phyloP scores from a whole-genome alignment of 164 flowering plant genomes.

The Dillenia turbinata region DNA sequence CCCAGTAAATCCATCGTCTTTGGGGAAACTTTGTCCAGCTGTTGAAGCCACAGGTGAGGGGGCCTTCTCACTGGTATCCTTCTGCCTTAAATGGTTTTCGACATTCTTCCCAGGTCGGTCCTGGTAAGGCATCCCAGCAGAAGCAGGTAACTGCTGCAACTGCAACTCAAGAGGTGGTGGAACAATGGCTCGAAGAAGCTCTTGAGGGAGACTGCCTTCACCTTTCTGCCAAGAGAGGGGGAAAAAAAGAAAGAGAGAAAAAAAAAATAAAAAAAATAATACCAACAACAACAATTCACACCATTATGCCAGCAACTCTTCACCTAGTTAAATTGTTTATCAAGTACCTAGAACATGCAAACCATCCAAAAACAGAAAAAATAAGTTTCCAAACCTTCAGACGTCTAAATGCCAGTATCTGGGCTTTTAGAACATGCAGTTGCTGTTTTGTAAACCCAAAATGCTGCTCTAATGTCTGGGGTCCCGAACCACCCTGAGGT shows the following conservation, averaged over 20 bases:
- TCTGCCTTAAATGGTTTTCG: constrained; percentile 42
- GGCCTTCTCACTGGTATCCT: constrained; percentile 52
- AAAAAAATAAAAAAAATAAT: constrained; percentile 7
- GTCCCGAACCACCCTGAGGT: constrained; percentile 39
- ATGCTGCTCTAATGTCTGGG: constrained; percentile 41
- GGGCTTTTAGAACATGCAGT: constrained; percentile 96
- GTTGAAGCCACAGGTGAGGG: constrained; percentile 27
- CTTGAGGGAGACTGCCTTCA: constrained; percentile 82
- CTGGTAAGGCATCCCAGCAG: constrained; percentile 37
- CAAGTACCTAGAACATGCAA: background rate
- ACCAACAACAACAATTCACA: constrained; percentile 8
- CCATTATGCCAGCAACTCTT: background rate
- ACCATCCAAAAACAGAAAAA: background rate
- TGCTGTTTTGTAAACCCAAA: constrained; percentile 91
- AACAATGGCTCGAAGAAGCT: constrained; percentile 78
- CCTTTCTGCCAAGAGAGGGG: constrained; percentile 59
- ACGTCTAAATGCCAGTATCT: constrained; percentile 91
- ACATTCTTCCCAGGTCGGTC: constrained; percentile 49
- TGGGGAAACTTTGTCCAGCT: constrained; percentile 27
- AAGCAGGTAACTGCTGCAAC: constrained; percentile 43
- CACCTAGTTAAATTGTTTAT: background rate
- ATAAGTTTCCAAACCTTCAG: constrained; percentile 56
- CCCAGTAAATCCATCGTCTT: constrained; percentile 42
- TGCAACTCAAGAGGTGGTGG: constrained; percentile 89
- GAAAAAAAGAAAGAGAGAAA: constrained; percentile 1